phyloP scores from a whole-genome alignment of 306 rosid genomes.

The Geum urbanum region DNA sequence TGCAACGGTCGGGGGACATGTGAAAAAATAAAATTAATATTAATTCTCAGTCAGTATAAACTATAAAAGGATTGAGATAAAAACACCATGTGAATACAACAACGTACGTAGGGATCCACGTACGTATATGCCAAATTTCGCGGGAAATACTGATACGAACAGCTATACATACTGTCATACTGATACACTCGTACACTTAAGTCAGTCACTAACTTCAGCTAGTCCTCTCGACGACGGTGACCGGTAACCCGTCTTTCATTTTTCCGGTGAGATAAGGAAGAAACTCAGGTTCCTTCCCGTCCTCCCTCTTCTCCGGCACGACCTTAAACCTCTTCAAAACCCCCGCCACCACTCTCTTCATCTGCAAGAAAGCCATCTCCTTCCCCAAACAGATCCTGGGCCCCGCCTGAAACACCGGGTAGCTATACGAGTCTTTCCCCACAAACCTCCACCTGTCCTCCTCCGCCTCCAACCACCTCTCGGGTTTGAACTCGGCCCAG shows the following conservation, averaged over 20 bases:
- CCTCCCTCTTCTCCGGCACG: conserved; percentile 26
- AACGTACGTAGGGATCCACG: too few species aligned
- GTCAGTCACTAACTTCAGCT: too few species aligned
- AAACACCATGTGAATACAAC: too few species aligned
- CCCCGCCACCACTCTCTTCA: conserved; percentile 60
- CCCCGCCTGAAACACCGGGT: conserved; percentile 78
- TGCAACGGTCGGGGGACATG: too few species aligned
- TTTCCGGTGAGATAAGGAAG: conserved; percentile 34
- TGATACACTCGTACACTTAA: not conserved
- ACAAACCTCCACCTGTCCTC: conserved; percentile 42
- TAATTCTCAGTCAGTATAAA: too few species aligned
- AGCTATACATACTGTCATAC: too few species aligned
- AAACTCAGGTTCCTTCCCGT: conserved; percentile 37
- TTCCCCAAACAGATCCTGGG: conserved; percentile 69
- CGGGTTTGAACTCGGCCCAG: conserved; percentile 58
- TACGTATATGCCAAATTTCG: too few species aligned
- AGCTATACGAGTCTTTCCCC: conserved; percentile 41
- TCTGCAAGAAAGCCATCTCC: conserved; percentile 87
- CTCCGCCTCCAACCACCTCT: conserved; percentile 50
- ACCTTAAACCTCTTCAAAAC: conserved; percentile 46
- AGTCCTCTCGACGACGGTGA: conserved; percentile 38
- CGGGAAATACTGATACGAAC: too few species aligned
- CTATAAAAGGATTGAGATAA: too few species aligned
- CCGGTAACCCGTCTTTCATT: conserved; percentile 65
- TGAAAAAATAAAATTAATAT: too few species aligned